Evolutionary conservation across 1,284 basidiomycete species (phyloP).

Genomic region (Trichosporon ovoides): DNA sequence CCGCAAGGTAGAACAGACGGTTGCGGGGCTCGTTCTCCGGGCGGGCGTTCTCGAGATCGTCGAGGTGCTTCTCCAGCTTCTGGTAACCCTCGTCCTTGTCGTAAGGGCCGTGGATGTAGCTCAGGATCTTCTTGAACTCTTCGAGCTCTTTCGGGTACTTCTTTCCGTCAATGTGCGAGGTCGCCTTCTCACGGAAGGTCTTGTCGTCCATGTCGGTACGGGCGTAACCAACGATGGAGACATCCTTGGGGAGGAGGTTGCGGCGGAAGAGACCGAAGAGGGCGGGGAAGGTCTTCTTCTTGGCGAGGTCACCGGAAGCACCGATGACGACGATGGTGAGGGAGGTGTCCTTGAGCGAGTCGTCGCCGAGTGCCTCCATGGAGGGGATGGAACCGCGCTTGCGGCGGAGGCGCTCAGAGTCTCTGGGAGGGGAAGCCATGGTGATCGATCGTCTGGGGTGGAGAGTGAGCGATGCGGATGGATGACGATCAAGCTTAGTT

Average conservation of each 20-base stretch:
- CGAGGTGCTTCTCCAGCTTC: constrained; percentile 67
- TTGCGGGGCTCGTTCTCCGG: constrained; percentile 54
- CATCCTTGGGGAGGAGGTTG: constrained; percentile 71
- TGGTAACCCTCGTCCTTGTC: constrained; percentile 75
- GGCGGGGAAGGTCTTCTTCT: constrained; percentile 99
- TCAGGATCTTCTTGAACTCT: constrained; percentile 70
- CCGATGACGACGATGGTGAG: constrained; percentile 81
- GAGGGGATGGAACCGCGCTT: constrained; percentile 62
- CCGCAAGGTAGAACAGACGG: constrained; percentile 87
- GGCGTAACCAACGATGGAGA: constrained; percentile 89
- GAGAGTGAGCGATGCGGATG: too few species aligned
- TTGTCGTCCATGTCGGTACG: constrained; percentile 68
- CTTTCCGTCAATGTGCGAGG: constrained; percentile 65
- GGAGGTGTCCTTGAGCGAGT: constrained; percentile 72
- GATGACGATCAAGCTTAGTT: neutral
- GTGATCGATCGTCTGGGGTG: neutral
- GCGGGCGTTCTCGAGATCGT: constrained; percentile 65
- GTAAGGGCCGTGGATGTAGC: constrained; percentile 81
- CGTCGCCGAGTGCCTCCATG: constrained; percentile 67
- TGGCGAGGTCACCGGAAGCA: constrained; percentile 94
- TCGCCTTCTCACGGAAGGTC: constrained; percentile 78
- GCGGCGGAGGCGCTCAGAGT: constrained; percentile 10
- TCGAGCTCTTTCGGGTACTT: constrained; percentile 57
- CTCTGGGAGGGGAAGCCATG: constrained; percentile 1
- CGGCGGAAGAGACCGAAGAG: constrained; percentile 80